Base-by-base conservation (phyloP, 2,329 filamentous ascomycete genomes). In the Coleophoma crateriformis region DNA sequence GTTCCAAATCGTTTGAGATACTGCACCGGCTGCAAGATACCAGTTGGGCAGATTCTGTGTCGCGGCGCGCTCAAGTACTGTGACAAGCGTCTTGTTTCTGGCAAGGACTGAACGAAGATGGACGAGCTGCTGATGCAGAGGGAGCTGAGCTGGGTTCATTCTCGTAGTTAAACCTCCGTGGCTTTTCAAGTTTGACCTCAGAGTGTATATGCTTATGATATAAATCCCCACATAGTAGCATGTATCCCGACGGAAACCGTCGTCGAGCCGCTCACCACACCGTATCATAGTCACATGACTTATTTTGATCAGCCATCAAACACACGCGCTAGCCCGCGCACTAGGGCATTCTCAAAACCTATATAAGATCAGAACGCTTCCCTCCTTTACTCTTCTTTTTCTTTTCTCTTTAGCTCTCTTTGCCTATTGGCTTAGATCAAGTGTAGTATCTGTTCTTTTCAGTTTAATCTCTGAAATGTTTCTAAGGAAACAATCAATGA, bases 391-490 rank as follows among this genome's bases (percentile, higher is more conserved):
- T 32, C 44, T 54, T 58, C 58, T 65, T 70, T 72, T 69, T 74
- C 72, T 73, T 77, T 76, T 71, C 71, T 74, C 71, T 63, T 69
- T 59, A 74, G 71, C 71, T 74, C 70, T 73, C 72, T 75, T 75
- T 73, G 71, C 68, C 68, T 67, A 76, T 76, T 81, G 77, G 82
- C 82, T 87, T 87, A 88, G 85, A 88, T 88, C 85, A 88, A 88
- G 84, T 88, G 84, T 88, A 89, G 85, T 88, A 89, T 88, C 84
- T 88, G 85, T 90, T 90, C 86, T 90, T 89, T 87, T 88, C 84
- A 90, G 87, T 89, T 90, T 90, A 89, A 90, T 88, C 83, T 85
- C 86, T 90, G 85, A 85, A 87, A 89, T 79, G 78, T 76, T 76
- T 77, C 82, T 80, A 87, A 74, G 76, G 82, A 77, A 76, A 74